phyloP scores from a whole-genome alignment of 768 basidiomycete genomes.

The Leccinum rimulosum region DNA sequence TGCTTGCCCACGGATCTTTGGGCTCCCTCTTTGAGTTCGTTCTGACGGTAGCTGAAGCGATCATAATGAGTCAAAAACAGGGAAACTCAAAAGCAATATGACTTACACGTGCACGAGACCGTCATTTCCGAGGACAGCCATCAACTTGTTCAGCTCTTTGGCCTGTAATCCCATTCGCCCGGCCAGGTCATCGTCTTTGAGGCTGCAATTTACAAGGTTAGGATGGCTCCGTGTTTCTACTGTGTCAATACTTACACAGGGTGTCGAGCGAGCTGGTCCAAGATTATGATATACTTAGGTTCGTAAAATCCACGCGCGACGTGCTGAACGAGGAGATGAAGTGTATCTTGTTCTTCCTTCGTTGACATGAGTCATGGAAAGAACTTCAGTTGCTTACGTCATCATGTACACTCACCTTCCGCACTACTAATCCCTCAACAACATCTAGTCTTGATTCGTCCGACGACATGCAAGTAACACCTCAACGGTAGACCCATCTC shows the following conservation, averaged over 20 bases:
- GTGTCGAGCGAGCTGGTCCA: constrained; percentile 92
- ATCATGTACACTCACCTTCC: not conserved
- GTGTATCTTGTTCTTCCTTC: constrained; percentile 78
- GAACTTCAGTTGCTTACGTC: not conserved
- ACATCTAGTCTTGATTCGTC: too few relatives aligned
- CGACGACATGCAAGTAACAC: constrained; percentile 25
- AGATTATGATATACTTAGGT: constrained; percentile 81
- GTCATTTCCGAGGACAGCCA: constrained; percentile 77
- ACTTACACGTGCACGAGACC: constrained; percentile 75
- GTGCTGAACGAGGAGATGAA: constrained; percentile 87
- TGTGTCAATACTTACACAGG: constrained; percentile 79
- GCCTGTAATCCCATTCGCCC: constrained; percentile 85
- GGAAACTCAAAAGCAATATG: not conserved
- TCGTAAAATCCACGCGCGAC: constrained; percentile 96
- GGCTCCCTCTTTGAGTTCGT: constrained; percentile 87
- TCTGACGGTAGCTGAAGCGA: constrained; percentile 63
- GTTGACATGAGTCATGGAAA: constrained; percentile 48
- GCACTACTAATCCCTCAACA: too few relatives aligned
- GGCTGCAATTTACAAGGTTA: constrained; percentile 43
- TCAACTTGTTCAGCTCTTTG: constrained; percentile 88
- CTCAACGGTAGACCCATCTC: not conserved
- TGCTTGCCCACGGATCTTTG: constrained; percentile 84
- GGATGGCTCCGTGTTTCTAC: constrained; percentile 4
- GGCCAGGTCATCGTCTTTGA: constrained; percentile 93
- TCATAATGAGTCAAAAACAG: constrained; percentile 1